These are phyloP conservation scores for Hericium rajendrae DNA, from an alignment of 768 basidiomycete species.

Conservation along the genomic window DNA sequence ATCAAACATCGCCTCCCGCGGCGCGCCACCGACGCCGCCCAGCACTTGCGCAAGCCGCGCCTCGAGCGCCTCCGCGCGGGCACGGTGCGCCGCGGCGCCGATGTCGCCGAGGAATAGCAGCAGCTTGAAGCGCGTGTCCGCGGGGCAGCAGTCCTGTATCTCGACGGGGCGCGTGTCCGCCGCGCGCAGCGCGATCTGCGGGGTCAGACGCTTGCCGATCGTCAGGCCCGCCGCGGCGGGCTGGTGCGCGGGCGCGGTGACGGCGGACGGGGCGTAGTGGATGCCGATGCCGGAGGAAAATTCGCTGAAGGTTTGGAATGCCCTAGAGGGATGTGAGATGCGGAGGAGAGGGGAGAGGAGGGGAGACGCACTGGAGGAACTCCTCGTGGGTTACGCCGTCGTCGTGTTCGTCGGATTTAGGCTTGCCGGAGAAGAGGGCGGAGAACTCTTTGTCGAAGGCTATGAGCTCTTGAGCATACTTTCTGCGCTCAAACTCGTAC, in stretches of 20 bases:
- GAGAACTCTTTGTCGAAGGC: conserved; percentile 43
- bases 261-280: conserved; percentile 34
- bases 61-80: conserved; percentile 20
- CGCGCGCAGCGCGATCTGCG: conserved; percentile 35
- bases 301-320: conserved; percentile 34
- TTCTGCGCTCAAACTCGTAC: conserved; percentile 46
- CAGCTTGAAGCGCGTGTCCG: conserved; percentile 41
- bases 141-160: conserved; percentile 39
- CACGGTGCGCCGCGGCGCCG: conserved; percentile 9
- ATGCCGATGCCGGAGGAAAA: conserved; percentile 42
- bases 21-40: conserved; percentile 13
- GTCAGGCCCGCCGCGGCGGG: conserved; percentile 28
- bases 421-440: conserved; percentile 45
- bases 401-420: conserved; percentile 25
- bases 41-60: conserved; percentile 21
- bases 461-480: conserved; percentile 46
- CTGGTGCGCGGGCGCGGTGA: conserved; percentile 28
- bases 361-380: conserved; percentile 31
- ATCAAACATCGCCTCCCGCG: conserved; percentile 20
- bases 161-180: conserved; percentile 38
- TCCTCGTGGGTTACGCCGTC: conserved; percentile 41
- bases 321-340: conserved; percentile 17
- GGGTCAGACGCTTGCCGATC: conserved; percentile 42
- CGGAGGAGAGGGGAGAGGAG: not conserved
- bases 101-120: conserved; percentile 36